Percentiles rank a stretch among this genome's conserved stretches.
Evolutionary conservation across 257 asterid species (phyloP).

Genomic region (Capsicum chinense): DNA sequence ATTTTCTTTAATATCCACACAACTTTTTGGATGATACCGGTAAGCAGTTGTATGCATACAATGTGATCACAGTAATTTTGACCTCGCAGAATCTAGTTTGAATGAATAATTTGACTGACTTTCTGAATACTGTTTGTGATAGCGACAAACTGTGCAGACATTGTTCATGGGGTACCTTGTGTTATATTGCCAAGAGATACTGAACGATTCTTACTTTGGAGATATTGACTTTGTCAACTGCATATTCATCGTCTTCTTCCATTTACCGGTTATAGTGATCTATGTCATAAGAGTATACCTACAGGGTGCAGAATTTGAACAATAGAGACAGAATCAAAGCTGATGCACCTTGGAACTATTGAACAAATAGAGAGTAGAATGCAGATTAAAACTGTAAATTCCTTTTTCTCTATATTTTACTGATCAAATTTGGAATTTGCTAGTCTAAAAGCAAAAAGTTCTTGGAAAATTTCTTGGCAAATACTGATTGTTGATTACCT

Average conservation of each 20-base stretch:
- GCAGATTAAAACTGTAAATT: too few relatives aligned
- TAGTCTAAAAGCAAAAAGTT: neutral
- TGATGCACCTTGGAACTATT: neutral
- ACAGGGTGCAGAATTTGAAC: neutral
- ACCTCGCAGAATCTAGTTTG: neutral
- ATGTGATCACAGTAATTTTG: neutral
- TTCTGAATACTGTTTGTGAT: neutral
- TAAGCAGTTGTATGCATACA: conserved; percentile 6
- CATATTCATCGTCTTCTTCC: neutral
- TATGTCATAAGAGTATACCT: neutral
- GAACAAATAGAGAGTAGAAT: neutral
- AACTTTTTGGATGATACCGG: neutral
- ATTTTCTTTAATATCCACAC: neutral
- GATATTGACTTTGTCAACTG: neutral
- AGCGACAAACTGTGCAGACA: neutral
- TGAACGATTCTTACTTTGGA: neutral
- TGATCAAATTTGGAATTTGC: neutral
- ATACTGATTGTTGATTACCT: too few relatives aligned
- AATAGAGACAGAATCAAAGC: neutral
- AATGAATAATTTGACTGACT: neutral
- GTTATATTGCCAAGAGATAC: conserved; percentile 2
- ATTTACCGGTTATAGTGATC: neutral
- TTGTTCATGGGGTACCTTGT: neutral
- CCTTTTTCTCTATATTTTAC: neutral
- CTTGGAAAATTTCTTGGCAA: neutral